Evolutionary conservation across 352 stramenopile species (phyloP).

Genomic region (Globisporangium okanoganense): DNA sequence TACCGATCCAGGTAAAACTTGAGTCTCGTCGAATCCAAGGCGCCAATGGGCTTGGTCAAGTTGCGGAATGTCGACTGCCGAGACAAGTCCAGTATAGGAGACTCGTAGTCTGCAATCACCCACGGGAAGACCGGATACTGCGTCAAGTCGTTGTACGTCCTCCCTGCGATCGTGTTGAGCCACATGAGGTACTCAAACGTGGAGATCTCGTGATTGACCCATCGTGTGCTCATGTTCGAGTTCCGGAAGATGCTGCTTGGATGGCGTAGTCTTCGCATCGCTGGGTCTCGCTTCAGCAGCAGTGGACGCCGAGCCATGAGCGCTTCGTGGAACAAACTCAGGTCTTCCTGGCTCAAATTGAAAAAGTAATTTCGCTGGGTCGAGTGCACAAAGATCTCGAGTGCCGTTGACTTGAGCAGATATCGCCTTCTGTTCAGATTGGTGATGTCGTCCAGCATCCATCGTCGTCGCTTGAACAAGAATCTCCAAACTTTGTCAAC

Average conservation of each 20-base stretch:
- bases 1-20: slow-evolving; percentile 94
- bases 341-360: slow-evolving; percentile 50
- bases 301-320: slow-evolving; percentile 58
- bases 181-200: slow-evolving; percentile 96
- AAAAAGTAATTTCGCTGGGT: slow-evolving; percentile 88
- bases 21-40: slow-evolving; percentile 91
- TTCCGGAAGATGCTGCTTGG: slow-evolving; percentile 81
- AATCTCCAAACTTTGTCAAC: slow-evolving; percentile 54
- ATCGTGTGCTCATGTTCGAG: slow-evolving; percentile 61
- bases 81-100: slow-evolving; percentile 54
- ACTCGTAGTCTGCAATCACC: slow-evolving; percentile 89
- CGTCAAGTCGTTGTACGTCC: slow-evolving; percentile 90
- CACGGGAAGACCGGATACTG: slow-evolving; percentile 97
- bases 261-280: slow-evolving; percentile 70
- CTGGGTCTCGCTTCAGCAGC: slow-evolving; percentile 63
- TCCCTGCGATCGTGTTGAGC: slow-evolving; percentile 87
- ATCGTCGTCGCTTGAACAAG: slow-evolving; percentile 67
- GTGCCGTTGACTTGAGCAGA: slow-evolving; percentile 70
- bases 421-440: slow-evolving; percentile 75
- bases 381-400: slow-evolving; percentile 82
- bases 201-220: slow-evolving; percentile 89
- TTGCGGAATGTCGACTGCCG: slow-evolving; percentile 91
- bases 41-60: slow-evolving; percentile 97
- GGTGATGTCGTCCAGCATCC: slow-evolving; percentile 69
- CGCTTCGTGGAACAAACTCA: slow-evolving; percentile 58